Evolutionary conservation across 306 rosid genomes (phyloP).

Genomic region (Biancaea sappan): DNA sequence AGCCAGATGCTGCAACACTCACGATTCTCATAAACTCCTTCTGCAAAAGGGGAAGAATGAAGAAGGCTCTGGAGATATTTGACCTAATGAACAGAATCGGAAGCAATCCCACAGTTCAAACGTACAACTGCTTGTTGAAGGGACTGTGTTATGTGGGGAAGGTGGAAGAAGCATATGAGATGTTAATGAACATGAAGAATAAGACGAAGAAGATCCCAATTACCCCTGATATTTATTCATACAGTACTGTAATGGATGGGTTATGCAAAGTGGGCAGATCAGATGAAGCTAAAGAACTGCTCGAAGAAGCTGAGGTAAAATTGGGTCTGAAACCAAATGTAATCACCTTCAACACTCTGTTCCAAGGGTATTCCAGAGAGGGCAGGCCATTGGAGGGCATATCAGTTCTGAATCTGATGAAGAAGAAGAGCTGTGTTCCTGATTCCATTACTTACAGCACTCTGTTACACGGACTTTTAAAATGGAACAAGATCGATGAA

Average conservation of each 20-base stretch:
- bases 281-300: constrained; percentile 75
- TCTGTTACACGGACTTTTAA: constrained; percentile 69
- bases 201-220: background rate
- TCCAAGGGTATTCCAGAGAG: constrained; percentile 76
- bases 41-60: constrained; percentile 64
- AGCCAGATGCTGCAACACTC: constrained; percentile 50
- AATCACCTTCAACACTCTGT: constrained; percentile 62
- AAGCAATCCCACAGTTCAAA: constrained; percentile 46
- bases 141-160: constrained; percentile 84
- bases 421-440: constrained; percentile 54
- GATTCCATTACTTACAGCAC: constrained; percentile 66
- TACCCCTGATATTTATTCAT: constrained; percentile 69
- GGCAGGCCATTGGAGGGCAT: constrained; percentile 69
- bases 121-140: constrained; percentile 74
- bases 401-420: constrained; percentile 62
- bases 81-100: constrained; percentile 51
- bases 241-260: constrained; percentile 75
- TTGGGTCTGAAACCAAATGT: constrained; percentile 61
- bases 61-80: constrained; percentile 68
- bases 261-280: constrained; percentile 82
- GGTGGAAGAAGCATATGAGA: constrained; percentile 78
- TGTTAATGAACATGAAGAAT: constrained; percentile 47
- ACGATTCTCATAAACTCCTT: constrained; percentile 58
- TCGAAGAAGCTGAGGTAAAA: constrained; percentile 54
- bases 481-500: constrained; percentile 55